Conservation (phyloP, 2,329 filamentous ascomycete species). For the Fusarium secorum region DNA sequence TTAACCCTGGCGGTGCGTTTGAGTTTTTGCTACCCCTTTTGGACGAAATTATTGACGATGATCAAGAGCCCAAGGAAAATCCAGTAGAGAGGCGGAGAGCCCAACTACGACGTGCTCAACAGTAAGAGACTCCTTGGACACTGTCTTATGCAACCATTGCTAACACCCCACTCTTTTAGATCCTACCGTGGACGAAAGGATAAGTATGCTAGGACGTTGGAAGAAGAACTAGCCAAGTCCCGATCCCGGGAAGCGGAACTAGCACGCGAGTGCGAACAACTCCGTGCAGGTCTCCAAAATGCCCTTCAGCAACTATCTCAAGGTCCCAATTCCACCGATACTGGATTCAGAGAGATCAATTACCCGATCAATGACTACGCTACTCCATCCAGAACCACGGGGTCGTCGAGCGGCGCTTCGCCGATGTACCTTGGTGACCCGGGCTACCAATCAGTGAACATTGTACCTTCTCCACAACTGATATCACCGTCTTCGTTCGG, state of each 20-base stretch:
- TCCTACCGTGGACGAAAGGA: constrained; percentile 27
- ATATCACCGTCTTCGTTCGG: constrained; percentile 6
- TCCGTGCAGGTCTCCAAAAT: neutral
- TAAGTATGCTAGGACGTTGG: constrained; percentile 11
- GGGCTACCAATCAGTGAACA: neutral
- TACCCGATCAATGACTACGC: neutral
- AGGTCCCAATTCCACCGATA: neutral
- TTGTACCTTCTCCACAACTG: constrained; percentile 1
- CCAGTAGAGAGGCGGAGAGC: constrained; percentile 22
- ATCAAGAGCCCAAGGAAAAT: constrained; percentile 22
- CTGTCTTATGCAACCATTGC: neutral
- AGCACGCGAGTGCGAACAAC: constrained; percentile 11
- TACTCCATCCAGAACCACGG: neutral
- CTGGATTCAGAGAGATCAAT: neutral
- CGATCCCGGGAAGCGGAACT: constrained; percentile 9
- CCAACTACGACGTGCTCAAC: constrained; percentile 24
- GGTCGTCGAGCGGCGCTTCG: neutral
- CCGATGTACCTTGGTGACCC: constrained; percentile 1
- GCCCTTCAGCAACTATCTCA: neutral
- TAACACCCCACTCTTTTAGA: neutral
- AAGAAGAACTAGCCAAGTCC: constrained; percentile 17
- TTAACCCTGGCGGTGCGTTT: constrained; percentile 44
- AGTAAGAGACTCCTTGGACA: neutral
- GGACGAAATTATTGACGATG: neutral
- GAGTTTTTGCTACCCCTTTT: neutral